Base-by-base conservation (phyloP, 2,329 filamentous ascomycete genomes). In the Paecilomyces formosus region DNA sequence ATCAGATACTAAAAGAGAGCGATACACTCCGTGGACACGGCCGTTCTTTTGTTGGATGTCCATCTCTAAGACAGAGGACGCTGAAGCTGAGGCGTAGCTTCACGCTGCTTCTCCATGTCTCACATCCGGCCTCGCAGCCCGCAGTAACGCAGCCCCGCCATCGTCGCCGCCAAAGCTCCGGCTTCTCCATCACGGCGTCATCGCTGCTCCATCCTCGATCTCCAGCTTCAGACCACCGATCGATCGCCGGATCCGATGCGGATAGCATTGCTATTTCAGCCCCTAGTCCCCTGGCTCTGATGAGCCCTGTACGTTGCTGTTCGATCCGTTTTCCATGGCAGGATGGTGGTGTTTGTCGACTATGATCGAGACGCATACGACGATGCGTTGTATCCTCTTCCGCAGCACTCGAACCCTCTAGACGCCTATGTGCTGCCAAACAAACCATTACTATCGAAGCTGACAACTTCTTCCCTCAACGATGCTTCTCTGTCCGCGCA, bases 261-360 rank as follows among this genome's bases (percentile, higher is more conserved):
- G 22, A 52, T 28, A 28, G 13, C 4, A 52, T 9, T 52, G 50
- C 21, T 26, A 24, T 52, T 52, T 52, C 24, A 15, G 9, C 50
- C 11, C 51, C 55, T 55, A 50, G 59, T 60, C 56, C 57, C 59
- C 57, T 18, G 56, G 64, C 59, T 62, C 56, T 45, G 28, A 49
- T 58, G 59, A 60, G 55, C 58, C 30, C 58, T 60, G 35, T 39
- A 26, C 26, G 24, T 18, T 51, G 35, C 9, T 55, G 55, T 24
- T 52, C 33, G 57, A 49, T 30, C 30, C 54, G 53, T 39, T 58
- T 22, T 55, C 57, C 51, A 68, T 68, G 64, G 65, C 68, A 76
- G 60, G 53, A 80, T 80, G 78, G 78, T 79, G 63, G 75, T 79
- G 52, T 79, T 78, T 66, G 72, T 79, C 65, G 76, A 80, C 65